Evolutionary conservation across 129 eudicot species (phyloP), one percentile per base, ranked within the genome.

Genomic region (Flaveria robusta): DNA sequence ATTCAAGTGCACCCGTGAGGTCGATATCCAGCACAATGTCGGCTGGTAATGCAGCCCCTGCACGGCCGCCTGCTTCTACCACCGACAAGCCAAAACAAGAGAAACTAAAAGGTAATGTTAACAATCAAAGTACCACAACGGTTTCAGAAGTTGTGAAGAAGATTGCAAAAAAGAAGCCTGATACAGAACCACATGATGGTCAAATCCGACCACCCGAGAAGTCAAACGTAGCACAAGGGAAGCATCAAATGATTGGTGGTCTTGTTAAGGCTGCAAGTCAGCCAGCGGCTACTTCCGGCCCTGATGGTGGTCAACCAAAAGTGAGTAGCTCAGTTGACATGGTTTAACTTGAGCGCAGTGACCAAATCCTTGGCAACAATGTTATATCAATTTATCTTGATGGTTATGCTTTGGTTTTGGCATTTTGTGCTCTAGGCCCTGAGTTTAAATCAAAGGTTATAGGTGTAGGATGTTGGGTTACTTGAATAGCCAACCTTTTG

Each of bases 151-250:
- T 49, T 19, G 71, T n/a, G 16, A 92, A 86, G 79, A 93, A 90
- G 79, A 90, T 90, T 79, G 79, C 76, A n/a, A 90, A 88, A 79
- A 84, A 81, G 86, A 93, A 82, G 81, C 74, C 86, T 9, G 90
- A 88, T 65, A 11, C 64, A 9, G 86, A 70, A 50, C 5, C 31
- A 19, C 85, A 69, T 60, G 97, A 85, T 69, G 66, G 71, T 68
- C 85, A 69, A 13, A 5, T 63, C 13, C 87, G 80, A 51, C 84
- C 74, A 37, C 79, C 78, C n/a, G 88, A 88, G 72, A 88, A 80
- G 79, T 73, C 75, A 18, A 51, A 71, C 79, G 70, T 76, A 49
- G 77, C 76, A 42, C 86, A 75, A n/a, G 76, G 80, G 9, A 90
- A 86, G 89, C 91, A 82, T 41, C 37, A 31, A 31, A 65, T 55